phyloP scores from a whole-genome alignment of 2,329 filamentous ascomycete species.

The Venturia carpophila region DNA sequence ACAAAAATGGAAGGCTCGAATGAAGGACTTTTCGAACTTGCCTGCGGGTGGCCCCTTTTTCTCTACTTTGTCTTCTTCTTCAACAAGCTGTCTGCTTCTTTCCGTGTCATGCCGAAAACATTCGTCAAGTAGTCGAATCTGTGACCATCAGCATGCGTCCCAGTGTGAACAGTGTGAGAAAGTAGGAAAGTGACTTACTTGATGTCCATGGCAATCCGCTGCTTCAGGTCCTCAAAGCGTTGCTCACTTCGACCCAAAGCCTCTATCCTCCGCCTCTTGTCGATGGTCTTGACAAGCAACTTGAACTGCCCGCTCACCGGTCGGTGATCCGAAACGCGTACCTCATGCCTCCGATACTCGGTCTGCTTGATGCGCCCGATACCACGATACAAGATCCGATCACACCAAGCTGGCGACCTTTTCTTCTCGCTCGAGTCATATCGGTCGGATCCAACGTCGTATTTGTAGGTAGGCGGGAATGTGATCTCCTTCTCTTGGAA shows the following conservation, averaged over 20 bases:
- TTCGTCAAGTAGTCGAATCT: slow-evolving; percentile 59
- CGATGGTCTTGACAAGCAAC: slow-evolving; percentile 76
- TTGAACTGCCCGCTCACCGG: slow-evolving; percentile 82
- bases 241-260: slow-evolving; percentile 68
- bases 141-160: slow-evolving; percentile 15
- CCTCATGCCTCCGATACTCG: slow-evolving; percentile 83
- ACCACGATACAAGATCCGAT: slow-evolving; percentile 81
- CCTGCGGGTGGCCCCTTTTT: background rate
- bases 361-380: slow-evolving; percentile 75
- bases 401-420: slow-evolving; percentile 91
- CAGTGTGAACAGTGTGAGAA: slow-evolving; percentile 3
- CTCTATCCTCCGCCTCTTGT: slow-evolving; percentile 54
- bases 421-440: slow-evolving; percentile 96
- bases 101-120: slow-evolving; percentile 49
- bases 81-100: slow-evolving; percentile 44
- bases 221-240: slow-evolving; percentile 64
- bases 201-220: slow-evolving; percentile 59
- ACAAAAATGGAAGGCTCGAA: background rate
- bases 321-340: slow-evolving; percentile 83
- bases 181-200: slow-evolving; percentile 64
- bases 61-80: slow-evolving; percentile 10
- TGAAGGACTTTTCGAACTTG: background rate
- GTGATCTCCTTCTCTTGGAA: slow-evolving; percentile 88
- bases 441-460: slow-evolving; percentile 87
- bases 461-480: slow-evolving; percentile 96